Evolutionary conservation across 208 protist species (phyloP).

Genomic region (Trypanosoma avium): DNA sequence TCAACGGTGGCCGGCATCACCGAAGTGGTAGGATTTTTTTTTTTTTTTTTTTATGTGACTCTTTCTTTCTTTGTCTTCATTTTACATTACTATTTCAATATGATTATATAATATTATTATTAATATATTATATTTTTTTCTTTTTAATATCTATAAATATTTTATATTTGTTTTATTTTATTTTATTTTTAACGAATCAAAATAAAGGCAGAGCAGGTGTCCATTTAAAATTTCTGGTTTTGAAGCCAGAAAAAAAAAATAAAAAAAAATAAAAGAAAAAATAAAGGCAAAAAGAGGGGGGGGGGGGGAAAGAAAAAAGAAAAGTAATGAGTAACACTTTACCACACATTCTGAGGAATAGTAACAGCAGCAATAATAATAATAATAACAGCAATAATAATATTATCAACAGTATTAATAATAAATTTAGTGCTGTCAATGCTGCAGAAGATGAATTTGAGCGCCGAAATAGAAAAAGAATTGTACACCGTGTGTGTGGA

Average conservation of each 20-base stretch:
- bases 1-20: constrained; percentile 86
- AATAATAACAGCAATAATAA: neutral
- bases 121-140: too few relatives aligned
- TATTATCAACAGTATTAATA: neutral
- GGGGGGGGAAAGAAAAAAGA: neutral
- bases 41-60: neutral
- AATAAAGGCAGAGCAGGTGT: too few relatives aligned
- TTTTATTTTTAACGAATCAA: too few relatives aligned
- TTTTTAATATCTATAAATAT: too few relatives aligned
- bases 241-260: neutral
- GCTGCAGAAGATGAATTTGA: neutral
- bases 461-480: constrained; percentile 1
- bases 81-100: neutral
- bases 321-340: neutral
- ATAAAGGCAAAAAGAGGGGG: neutral
- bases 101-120: too few relatives aligned
- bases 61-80: neutral
- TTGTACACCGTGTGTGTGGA: constrained; percentile 34
- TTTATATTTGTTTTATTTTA: too few relatives aligned
- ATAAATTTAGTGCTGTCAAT: neutral
- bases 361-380: neutral
- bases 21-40: constrained; percentile 76
- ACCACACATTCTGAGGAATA: too few relatives aligned
- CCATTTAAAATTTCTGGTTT: neutral
- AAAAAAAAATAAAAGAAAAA: neutral